phyloP scores from a whole-genome alignment of 441 rosid genomes.

The Metrosideros polymorpha region DNA sequence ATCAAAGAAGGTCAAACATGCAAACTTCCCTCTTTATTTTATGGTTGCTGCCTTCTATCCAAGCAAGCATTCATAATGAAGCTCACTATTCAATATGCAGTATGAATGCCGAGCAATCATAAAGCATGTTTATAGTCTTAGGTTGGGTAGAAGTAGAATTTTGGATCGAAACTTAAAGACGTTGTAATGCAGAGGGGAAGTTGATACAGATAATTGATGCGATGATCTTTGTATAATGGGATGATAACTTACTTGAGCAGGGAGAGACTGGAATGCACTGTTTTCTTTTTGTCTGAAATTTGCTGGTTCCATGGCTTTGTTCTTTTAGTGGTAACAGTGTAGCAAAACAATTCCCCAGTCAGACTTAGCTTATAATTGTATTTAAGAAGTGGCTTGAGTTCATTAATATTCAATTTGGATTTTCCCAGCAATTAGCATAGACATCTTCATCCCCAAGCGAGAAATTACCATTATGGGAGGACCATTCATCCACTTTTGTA shows the following conservation, averaged over 20 bases:
- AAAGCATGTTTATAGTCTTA: neutral
- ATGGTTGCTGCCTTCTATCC: too few species aligned
- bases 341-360: neutral
- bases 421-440: neutral
- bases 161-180: neutral
- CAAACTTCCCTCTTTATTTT: neutral
- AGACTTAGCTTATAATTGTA: neutral
- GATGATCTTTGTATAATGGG: neutral
- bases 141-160: neutral
- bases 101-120: too few species aligned
- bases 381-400: neutral
- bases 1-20: constrained; percentile 38
- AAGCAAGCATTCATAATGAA: too few species aligned
- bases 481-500: neutral
- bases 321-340: neutral
- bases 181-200: neutral
- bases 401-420: neutral
- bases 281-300: neutral
- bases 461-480: neutral
- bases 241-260: neutral
- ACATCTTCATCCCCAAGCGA: neutral
- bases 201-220: neutral
- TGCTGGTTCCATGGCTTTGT: neutral
- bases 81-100: too few species aligned
- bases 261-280: neutral